Base-by-base conservation (phyloP, 495 filamentous ascomycete species). In the Penicillium turbatum region DNA sequence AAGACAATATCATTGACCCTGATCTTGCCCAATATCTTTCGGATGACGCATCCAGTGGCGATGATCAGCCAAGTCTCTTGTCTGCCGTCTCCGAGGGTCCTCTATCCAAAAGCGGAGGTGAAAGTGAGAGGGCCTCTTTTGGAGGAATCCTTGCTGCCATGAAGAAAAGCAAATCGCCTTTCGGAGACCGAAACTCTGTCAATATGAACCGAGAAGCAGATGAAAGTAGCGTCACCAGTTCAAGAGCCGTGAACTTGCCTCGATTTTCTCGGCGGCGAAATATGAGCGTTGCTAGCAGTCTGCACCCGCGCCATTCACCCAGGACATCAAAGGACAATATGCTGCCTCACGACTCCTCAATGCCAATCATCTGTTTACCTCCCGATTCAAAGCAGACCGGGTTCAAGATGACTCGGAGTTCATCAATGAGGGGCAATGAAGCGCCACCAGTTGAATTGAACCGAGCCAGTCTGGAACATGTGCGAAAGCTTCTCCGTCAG, bases 1-100 rank as follows among this genome's bases (percentile, higher is more conserved):
- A 90, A 59, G 95, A 99, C 64, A 97, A 89, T 61, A 96, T 99
- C 57, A 97, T 97, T 64, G 95, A 99, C 62, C 92, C 95, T 3
- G 95, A 97, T 61, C 75, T 97, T 13, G 92, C 91, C 2, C 89
- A 90, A 26, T 97, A 92, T 71, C 86, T 97, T 76, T 97, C 93
- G 15, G 95, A 99, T 67, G 87, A 91, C 60, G 90, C 85, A 17
- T 92, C 89, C 2, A 97, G 88, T 62, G 93, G 86, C 15, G 92
- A 96, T 59, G 91, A 97, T 48, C 89, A 93, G 62, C 83, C 90
- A 70, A 92, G 85, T 66, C 86, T 97, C 15, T 83, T 93, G 62
- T 81, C 88, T 24, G 85, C 87, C 0, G 82, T 95, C 19, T 78
- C 78, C 30, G 77, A 79, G 19, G 72, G 72, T 26, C 65, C 61